Base-by-base conservation (phyloP, 345 rosid species). In the Brassica incana region DNA sequence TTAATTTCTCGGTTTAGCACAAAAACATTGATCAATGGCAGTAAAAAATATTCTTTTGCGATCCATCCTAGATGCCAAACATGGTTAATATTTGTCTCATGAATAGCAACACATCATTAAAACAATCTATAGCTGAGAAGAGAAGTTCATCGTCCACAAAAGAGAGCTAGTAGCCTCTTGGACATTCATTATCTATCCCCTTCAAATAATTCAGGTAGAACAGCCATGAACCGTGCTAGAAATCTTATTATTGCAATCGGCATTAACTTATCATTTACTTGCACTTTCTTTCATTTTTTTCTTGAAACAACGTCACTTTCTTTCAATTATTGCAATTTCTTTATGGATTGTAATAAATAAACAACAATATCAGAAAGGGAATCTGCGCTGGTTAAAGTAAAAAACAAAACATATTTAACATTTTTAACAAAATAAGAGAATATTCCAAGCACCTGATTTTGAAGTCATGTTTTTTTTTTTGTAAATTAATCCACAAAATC, bases 341-440 rank as follows among this genome's bases (percentile, higher is more conserved):
- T 73, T 56, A 65, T 43, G 3, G 15, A 67, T 68, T 23, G 2
- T n/a, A 48, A 40, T 56, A 8, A 15, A 6, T 16, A 65, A 40
- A 23, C 15, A 23, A 27, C 56, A 74, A 27, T 52, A 12, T 6
- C 8, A 58, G 75, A 62, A 59, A 48, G 73, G n/a, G 48, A 35
- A 60, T 35, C 36, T 33, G 29, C 35, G 6, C 69, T 52, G 32
- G 79, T 68, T 74, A 61, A 68, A 61, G 75, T 10, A 23, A 6
- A 36, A 74, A 50, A 2, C 59, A 52, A 50, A 43, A 43, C 14
- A 43, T 43, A 43, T 43, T 43, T 43, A 43, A 9, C 50, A 23
- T 9, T 43, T 43, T 9, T 43, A 32, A 43, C 14, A 43, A 43
- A 43, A 9, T 9, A 43, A 43, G 50, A 43, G 50, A 43, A 43